Conservation (phyloP, 768 basidiomycete genomes). For the Pulveroboletus sp. region DNA sequence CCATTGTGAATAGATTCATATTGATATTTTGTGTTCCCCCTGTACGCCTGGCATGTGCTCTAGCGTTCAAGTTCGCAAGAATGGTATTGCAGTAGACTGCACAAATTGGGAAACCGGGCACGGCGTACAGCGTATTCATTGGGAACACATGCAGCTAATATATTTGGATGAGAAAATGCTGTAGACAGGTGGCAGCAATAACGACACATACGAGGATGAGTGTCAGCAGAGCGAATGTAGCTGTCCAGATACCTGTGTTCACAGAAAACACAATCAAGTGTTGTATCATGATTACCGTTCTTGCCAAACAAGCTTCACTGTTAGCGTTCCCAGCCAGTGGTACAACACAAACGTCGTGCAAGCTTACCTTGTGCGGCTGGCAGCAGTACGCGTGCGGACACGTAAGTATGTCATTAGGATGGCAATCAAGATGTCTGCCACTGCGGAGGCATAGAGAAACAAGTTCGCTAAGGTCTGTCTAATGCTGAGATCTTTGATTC, state of each 20-base stretch:
- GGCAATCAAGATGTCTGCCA: not conserved
- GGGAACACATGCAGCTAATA: slow-evolving; percentile 2
- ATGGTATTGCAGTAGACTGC: not conserved
- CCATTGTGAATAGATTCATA: no score
- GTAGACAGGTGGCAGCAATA: slow-evolving; percentile 35
- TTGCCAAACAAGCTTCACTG: not conserved
- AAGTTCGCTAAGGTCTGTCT: not conserved
- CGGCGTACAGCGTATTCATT: not conserved
- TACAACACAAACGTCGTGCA: not conserved
- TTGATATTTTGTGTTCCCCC: no score
- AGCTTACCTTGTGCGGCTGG: not conserved
- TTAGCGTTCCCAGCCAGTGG: not conserved
- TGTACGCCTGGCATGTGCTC: no score
- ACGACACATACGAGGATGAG: slow-evolving; percentile 29
- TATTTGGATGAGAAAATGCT: not conserved
- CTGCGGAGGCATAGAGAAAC: not conserved
- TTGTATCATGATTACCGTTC: not conserved
- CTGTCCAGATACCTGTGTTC: slow-evolving; percentile 41
- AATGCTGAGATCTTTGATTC: not conserved
- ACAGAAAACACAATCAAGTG: not conserved
- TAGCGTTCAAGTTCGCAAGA: no score
- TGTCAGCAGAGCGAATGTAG: slow-evolving; percentile 45
- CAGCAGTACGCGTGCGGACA: not conserved
- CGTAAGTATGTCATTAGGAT: not conserved
- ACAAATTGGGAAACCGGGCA: not conserved